Percentiles rank a stretch among this genome's conserved stretches.
phyloP scores from a whole-genome alignment of 495 filamentous ascomycete species.

The Lasiosphaeria miniovina region DNA sequence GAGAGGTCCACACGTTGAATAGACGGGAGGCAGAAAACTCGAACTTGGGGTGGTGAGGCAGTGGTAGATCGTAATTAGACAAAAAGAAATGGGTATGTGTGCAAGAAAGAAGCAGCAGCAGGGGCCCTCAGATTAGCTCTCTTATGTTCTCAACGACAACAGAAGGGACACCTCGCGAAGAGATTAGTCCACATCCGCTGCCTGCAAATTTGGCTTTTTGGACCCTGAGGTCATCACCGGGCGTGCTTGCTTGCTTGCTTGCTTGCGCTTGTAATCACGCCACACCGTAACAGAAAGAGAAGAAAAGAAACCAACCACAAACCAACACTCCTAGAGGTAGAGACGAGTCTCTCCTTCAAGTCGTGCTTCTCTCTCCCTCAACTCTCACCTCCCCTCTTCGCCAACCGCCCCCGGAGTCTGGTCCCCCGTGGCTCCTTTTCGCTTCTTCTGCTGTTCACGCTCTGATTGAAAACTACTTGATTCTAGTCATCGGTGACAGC shows the following conservation, averaged over 20 bases:
- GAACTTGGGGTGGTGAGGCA: background rate
- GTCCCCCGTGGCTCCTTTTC: too few species aligned
- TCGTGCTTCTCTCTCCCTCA: background rate
- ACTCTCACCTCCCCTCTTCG: background rate
- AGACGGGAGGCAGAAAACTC: background rate
- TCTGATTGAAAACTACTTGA: slow-evolving; percentile 61
- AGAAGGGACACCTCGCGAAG: slow-evolving; percentile 19
- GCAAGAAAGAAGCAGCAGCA: slow-evolving; percentile 7
- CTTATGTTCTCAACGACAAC: slow-evolving; percentile 57
- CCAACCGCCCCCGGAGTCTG: background rate
- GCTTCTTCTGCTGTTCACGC: slow-evolving; percentile 21
- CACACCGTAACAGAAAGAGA: slow-evolving; percentile 7
- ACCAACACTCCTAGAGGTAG: background rate
- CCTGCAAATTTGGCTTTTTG: slow-evolving; percentile 66
- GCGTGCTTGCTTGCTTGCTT: slow-evolving; percentile 35
- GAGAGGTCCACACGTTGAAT: background rate
- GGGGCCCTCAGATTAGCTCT: slow-evolving; percentile 61
- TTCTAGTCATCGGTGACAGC: slow-evolving; percentile 36
- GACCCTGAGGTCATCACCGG: slow-evolving; percentile 55
- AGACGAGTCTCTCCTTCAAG: background rate
- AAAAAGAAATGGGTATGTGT: slow-evolving; percentile 4
- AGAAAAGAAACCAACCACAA: slow-evolving; percentile 2
- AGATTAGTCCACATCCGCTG: slow-evolving; percentile 35
- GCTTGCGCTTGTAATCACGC: background rate
- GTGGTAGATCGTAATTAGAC: background rate